These are phyloP conservation scores for Colletotrichum lindemuthianum DNA, from an alignment of 2,329 filamentous ascomycete genomes.

Conservation along the genomic window DNA sequence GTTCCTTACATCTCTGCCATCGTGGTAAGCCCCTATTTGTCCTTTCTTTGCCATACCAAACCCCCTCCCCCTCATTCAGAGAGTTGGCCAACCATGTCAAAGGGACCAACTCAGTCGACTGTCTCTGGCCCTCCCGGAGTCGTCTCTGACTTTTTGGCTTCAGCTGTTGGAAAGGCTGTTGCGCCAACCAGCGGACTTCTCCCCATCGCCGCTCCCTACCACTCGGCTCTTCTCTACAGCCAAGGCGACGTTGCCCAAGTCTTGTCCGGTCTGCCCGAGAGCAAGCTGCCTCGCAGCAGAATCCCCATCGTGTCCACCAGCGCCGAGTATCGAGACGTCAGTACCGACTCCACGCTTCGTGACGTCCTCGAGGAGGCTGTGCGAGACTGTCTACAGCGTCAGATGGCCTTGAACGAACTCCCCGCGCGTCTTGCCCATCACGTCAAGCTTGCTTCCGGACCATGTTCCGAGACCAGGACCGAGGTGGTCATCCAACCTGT, in stretches of 20 bases:
- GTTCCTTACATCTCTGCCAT: conserved; percentile 15
- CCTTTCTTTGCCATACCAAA: too few relatives aligned
- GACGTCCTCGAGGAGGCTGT: conserved; percentile 60
- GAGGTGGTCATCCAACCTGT: conserved; percentile 1
- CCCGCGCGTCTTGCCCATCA: conserved; percentile 4
- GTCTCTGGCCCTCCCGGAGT: conserved; percentile 64
- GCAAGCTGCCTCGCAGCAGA: conserved; percentile 56
- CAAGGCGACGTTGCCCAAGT: conserved; percentile 53
- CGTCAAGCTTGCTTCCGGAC: neutral
- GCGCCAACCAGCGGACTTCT: conserved; percentile 56
- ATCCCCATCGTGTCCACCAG: conserved; percentile 61
- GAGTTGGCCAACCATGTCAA: neutral
- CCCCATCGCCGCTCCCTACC: conserved; percentile 66
- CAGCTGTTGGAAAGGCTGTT: conserved; percentile 50
- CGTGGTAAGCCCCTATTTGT: neutral
- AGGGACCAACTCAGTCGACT: conserved; percentile 13
- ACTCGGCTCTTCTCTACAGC: conserved; percentile 63
- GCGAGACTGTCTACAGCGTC: conserved; percentile 5
- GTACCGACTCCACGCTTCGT: conserved; percentile 53
- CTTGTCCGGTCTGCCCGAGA: conserved; percentile 50
- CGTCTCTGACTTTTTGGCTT: conserved; percentile 60
- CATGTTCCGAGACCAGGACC: neutral
- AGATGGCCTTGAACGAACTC: conserved; percentile 5
- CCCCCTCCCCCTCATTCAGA: too few relatives aligned
- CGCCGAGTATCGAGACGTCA: conserved; percentile 50